phyloP scores from a whole-genome alignment of 805 yeast genomes.

The Ogataea paradorogensis region DNA sequence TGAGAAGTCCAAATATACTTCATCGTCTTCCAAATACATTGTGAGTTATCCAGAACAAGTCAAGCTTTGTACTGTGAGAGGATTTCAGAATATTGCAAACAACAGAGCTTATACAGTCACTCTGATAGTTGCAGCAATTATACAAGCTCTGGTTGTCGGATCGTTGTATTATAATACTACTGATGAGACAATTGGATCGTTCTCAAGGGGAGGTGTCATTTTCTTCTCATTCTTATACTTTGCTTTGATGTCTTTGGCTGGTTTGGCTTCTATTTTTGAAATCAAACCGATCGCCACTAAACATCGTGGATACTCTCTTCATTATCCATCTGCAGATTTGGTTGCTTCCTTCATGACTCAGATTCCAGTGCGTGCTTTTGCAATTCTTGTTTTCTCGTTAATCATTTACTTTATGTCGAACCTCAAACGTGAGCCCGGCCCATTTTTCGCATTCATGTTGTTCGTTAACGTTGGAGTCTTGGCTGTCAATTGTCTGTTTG shows the following conservation, averaged over 20 bases:
- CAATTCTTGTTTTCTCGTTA: constrained; percentile 45
- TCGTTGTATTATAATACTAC: constrained; percentile 55
- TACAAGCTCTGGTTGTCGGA: constrained; percentile 58
- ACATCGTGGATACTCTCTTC: constrained; percentile 61
- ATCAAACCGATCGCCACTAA: constrained; percentile 63
- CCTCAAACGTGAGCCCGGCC: constrained; percentile 50
- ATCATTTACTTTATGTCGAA: constrained; percentile 52
- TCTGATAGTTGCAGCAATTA: constrained; percentile 48
- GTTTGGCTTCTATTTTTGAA: constrained; percentile 55
- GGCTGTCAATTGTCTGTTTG: constrained; percentile 51
- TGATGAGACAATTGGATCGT: constrained; percentile 51
- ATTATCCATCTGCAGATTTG: constrained; percentile 64
- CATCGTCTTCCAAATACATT: constrained; percentile 35
- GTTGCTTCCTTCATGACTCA: constrained; percentile 54
- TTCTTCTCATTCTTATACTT: constrained; percentile 60
- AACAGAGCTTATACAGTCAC: constrained; percentile 53
- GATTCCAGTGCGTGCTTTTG: constrained; percentile 53
- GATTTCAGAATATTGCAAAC: constrained; percentile 51
- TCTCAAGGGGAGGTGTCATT: constrained; percentile 60
- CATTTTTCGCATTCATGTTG: constrained; percentile 48
- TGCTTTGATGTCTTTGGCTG: constrained; percentile 60
- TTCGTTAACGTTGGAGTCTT: constrained; percentile 40
- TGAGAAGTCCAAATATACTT: constrained; percentile 39
- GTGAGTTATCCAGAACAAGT: constrained; percentile 50
- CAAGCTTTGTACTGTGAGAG: constrained; percentile 50